These are phyloP conservation scores for Caryopteris hybrid DNA, from an alignment of 305 asterid species.

Conservation along the genomic window DNA sequence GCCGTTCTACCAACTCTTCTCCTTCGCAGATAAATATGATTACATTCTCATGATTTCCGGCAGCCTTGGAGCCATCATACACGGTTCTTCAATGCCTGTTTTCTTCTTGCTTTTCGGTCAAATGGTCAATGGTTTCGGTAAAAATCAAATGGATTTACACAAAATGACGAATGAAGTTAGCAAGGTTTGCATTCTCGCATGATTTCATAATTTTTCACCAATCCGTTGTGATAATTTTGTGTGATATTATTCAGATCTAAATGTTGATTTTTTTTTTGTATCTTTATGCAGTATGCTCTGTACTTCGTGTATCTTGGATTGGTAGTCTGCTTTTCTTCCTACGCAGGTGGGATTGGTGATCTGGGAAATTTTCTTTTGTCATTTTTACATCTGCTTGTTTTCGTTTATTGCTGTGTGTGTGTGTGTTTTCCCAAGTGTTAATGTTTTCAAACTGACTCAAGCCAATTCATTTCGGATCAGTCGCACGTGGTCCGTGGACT, in stretches of 20 bases:
- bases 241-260: constrained; percentile 45
- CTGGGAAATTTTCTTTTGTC: neutral
- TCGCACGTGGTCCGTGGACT: constrained; percentile 86
- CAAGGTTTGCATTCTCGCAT: no score
- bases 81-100: constrained; percentile 94
- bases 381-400: neutral
- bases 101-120: constrained; percentile 86
- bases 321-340: constrained; percentile 84
- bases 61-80: constrained; percentile 78
- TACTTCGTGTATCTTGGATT: constrained; percentile 90
- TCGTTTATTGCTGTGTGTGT: no score
- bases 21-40: constrained; percentile 79
- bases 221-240: neutral
- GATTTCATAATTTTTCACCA: no score
- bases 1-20: constrained; percentile 71
- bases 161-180: constrained; percentile 83
- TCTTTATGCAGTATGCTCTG: constrained; percentile 74
- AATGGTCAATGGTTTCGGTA: constrained; percentile 94
- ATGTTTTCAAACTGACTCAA: no score
- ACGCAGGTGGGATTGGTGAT: constrained; percentile 63
- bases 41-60: constrained; percentile 54
- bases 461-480: constrained; percentile 30
- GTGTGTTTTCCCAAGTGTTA: no score
- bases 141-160: constrained; percentile 81
- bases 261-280: neutral